A percentile compares a stretch with the other conserved stretches of the same genome.
phyloP scores from a whole-genome alignment of 257 asterid species.

The Galeopsis tetrahit region DNA sequence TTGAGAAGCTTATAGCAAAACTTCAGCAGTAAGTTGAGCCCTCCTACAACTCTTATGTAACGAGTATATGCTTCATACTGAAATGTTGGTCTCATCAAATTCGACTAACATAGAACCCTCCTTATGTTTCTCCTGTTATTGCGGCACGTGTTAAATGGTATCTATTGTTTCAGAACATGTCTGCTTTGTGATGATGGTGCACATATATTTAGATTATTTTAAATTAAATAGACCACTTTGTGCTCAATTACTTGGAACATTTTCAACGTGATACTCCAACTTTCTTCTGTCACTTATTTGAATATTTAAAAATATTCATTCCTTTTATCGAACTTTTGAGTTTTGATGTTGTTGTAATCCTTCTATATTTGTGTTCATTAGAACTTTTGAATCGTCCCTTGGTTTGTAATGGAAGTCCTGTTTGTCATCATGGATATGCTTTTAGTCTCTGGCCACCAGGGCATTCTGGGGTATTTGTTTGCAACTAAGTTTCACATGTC shows the following conservation, averaged over 20 bases:
- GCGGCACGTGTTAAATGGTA: conserved; percentile 21
- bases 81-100: conserved; percentile 29
- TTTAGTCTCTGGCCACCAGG: background rate
- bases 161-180: conserved; percentile 11
- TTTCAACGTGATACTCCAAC: conserved; percentile 11
- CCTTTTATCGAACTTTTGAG: background rate
- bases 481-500: background rate
- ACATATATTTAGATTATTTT: background rate
- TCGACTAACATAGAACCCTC: conserved; percentile 12
- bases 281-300: background rate
- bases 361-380: conserved; percentile 10
- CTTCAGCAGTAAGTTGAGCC: conserved; percentile 76
- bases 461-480: background rate
- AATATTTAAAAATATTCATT: conserved; percentile 8
- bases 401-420: conserved; percentile 3
- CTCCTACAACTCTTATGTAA: conserved; percentile 22
- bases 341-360: conserved; percentile 6
- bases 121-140: background rate
- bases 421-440: background rate
- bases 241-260: conserved; percentile 15
- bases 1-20: conserved; percentile 84
- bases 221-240: conserved; percentile 20
- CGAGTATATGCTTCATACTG: conserved; percentile 22
- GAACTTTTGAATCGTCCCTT: background rate
- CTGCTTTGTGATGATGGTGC: conserved; percentile 18